Evolutionary conservation across 176 grass and related monocot genomes (phyloP).

Genomic region (Alloteropsis semialata): DNA sequence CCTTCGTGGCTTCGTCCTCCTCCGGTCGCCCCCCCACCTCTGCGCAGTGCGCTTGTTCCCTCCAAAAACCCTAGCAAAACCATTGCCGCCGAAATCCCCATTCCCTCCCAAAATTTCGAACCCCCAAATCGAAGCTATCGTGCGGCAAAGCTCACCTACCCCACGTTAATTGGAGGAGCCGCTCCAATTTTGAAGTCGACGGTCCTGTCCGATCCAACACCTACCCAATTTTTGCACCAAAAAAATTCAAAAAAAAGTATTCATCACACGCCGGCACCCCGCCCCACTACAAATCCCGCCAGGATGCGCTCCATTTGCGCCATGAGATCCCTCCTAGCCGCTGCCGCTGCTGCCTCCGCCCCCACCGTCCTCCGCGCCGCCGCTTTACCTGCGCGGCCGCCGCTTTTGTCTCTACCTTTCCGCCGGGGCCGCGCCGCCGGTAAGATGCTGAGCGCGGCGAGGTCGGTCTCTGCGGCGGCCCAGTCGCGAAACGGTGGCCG

Average conservation of each 20-base stretch:
- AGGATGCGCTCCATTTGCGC: slow-evolving; percentile 56
- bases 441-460: not conserved
- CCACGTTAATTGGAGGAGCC: not conserved
- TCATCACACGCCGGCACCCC: not conserved
- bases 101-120: slow-evolving; percentile 8
- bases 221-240: not conserved
- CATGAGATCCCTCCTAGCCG: slow-evolving; percentile 62
- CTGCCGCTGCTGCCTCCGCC: slow-evolving; percentile 20
- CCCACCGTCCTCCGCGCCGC: slow-evolving; percentile 17
- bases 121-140: not conserved
- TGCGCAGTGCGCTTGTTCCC: not conserved
- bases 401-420: not conserved
- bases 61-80: slow-evolving; percentile 43
- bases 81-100: not conserved
- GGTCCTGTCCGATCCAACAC: not conserved
- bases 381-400: not conserved
- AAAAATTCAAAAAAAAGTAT: not conserved
- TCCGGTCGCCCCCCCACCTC: not conserved
- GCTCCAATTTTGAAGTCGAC: not conserved
- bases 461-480: slow-evolving; percentile 12
- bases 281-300: slow-evolving; percentile 26
- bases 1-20: not conserved
- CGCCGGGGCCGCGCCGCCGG: slow-evolving; percentile 3
- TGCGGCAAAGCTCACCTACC: not conserved
- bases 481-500: not conserved